These are phyloP conservation scores for Geosmithia putterillii DNA, from an alignment of 2,329 filamentous ascomycete species.

Conservation along the genomic window DNA sequence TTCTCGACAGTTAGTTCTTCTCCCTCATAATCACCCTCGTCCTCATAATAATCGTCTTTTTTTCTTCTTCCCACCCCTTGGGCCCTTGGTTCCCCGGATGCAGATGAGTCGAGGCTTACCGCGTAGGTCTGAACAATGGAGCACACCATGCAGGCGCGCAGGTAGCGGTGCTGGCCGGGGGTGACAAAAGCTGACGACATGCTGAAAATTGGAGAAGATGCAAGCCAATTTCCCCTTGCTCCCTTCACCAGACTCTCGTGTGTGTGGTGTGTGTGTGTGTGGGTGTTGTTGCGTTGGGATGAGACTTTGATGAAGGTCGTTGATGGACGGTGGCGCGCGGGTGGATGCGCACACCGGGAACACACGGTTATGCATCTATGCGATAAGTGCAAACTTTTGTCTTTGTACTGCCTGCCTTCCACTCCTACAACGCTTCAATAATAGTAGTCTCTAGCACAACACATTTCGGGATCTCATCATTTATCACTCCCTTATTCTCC, in stretches of 20 bases:
- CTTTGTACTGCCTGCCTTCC: neutral
- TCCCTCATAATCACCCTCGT: neutral
- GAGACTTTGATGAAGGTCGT: neutral
- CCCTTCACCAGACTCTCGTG: neutral
- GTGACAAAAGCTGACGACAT: conserved; percentile 34
- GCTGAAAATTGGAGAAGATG: too few relatives aligned
- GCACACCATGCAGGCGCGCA: conserved; percentile 98
- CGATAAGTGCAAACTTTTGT: neutral
- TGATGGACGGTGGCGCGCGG: neutral
- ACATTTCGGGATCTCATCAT: neutral
- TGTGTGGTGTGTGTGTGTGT: neutral
- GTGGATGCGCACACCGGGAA: too few relatives aligned
- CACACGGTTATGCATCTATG: neutral
- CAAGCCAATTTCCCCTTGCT: neutral
- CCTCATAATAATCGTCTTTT: neutral
- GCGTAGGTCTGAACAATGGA: conserved; percentile 77
- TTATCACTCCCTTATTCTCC: neutral
- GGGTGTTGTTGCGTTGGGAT: neutral
- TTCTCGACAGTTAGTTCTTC: neutral
- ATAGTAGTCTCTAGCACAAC: too few relatives aligned
- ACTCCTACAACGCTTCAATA: too few relatives aligned
- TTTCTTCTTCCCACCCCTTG: neutral
- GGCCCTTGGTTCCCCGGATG: neutral
- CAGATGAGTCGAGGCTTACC: conserved; percentile 36
- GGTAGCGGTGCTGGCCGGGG: conserved; percentile 65